Conservation (phyloP, 2,329 filamentous ascomycete genomes). For the Thermoascus crustaceus region DNA sequence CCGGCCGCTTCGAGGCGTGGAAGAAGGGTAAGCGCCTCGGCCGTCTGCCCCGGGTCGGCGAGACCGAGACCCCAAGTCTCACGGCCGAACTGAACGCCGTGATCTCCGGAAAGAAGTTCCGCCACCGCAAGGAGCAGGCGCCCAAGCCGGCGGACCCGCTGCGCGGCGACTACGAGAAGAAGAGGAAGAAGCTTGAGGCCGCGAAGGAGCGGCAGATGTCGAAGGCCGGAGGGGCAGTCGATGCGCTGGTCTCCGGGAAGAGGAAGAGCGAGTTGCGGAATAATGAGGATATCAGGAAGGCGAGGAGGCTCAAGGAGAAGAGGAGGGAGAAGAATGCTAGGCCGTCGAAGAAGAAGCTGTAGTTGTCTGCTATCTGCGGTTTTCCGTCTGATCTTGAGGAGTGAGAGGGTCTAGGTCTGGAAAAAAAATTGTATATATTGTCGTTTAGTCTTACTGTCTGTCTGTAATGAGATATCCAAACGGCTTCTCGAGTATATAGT, state of each 20-base stretch:
- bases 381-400: too few relatives aligned
- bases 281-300: constrained; percentile 76
- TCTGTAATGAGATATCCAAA: too few relatives aligned
- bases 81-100: constrained; percentile 23
- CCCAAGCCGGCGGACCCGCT: constrained; percentile 92
- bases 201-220: constrained; percentile 66
- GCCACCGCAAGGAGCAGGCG: constrained; percentile 78
- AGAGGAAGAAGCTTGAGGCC: constrained; percentile 82
- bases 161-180: constrained; percentile 79
- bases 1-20: constrained; percentile 90
- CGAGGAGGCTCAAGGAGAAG: constrained; percentile 66
- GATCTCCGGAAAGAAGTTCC: constrained; percentile 54
- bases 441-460: too few relatives aligned
- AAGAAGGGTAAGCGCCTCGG: constrained; percentile 75
- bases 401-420: too few relatives aligned
- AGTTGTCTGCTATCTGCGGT: too few relatives aligned
- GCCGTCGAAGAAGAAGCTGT: constrained; percentile 55
- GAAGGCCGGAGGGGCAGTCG: too few relatives aligned
- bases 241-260: too few relatives aligned
- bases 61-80: constrained; percentile 54
- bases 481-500: too few relatives aligned
- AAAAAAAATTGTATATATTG: too few relatives aligned
- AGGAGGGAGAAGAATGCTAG: constrained; percentile 81
- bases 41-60: constrained; percentile 71
- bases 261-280: constrained; percentile 76